Evolutionary conservation across 768 basidiomycete genomes (phyloP), one percentile per base, ranked within the genome.

Genomic region (Neoboletus magnificus): DNA sequence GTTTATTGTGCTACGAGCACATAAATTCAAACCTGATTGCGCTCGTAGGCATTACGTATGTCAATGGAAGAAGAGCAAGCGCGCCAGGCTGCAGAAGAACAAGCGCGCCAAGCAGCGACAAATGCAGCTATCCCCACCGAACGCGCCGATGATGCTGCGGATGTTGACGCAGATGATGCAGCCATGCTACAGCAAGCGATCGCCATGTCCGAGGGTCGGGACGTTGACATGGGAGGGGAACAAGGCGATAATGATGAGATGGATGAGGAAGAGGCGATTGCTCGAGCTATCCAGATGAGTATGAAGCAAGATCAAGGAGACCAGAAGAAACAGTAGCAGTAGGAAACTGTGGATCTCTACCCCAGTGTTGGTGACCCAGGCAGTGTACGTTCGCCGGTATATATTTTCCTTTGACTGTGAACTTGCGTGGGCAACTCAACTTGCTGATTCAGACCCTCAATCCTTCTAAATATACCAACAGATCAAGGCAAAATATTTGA

Each of bases 1-100:
- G 81, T 71, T 23, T 48, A 7, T 39, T 10, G 16, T 35, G 52
- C 20, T 40, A 32, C 20, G 32, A 40, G 6, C 46, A 13, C 8
- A 32, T 54, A n/a, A 22, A 41, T 22, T 40, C 32, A 37, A 41
- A 22, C 5, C 44, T 60, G 29, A 57, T 51, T 5, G 29, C 40
- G 22, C 18, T 41, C 39, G 9, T 61, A 97, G 95, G 96, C 94
- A 11, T 81, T 99, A 40, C 89, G 95, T 35, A 92, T 98, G 91
- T 98, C 95, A 1, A 85, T 98, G 81, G 91, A 96, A 75, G 94
- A 97, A 68, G 93, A 93, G 48, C 85, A 87, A 66, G 92, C 91
- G 18, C 86, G 94, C 13, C 78, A 82, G 77, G 78, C 78, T 10
- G 76, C 79, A 6, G 76, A 73, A 48, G 76, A 81, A 18, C 75